Percentiles rank a stretch among this genome's conserved stretches.
Evolutionary conservation across 352 stramenopile genomes (phyloP).

Genomic region (Globisporangium uncinulatum): DNA sequence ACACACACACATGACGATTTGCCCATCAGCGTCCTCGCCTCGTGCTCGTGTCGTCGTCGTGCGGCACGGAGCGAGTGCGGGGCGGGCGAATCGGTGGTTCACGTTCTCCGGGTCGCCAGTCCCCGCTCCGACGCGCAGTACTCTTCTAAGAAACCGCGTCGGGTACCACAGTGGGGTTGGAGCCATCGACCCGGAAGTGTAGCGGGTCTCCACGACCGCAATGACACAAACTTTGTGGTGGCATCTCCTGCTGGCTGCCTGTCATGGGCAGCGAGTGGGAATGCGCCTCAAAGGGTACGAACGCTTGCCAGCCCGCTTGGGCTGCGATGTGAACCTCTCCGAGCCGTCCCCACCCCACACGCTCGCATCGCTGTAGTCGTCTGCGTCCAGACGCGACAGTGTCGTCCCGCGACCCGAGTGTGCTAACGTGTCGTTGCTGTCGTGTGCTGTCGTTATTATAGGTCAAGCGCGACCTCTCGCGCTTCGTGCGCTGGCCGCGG

Average conservation of each 20-base stretch:
- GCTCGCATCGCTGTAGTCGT: background rate
- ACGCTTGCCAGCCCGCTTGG: slow-evolving; percentile 11
- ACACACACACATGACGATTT: slow-evolving; percentile 3
- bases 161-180: slow-evolving; percentile 3
- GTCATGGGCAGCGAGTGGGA: background rate
- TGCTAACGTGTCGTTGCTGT: slow-evolving; percentile 8
- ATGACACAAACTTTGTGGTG: slow-evolving; percentile 91
- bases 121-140: slow-evolving; percentile 4
- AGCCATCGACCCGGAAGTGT: slow-evolving; percentile 32
- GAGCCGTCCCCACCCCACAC: background rate
- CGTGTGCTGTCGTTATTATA: slow-evolving; percentile 23
- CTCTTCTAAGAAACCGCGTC: background rate
- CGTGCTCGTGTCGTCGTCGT: background rate
- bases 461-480: slow-evolving; percentile 95
- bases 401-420: background rate
- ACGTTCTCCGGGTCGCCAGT: slow-evolving; percentile 13
- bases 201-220: slow-evolving; percentile 88
- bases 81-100: slow-evolving; percentile 10
- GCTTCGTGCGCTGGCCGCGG: slow-evolving; percentile 98
- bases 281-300: slow-evolving; percentile 74
- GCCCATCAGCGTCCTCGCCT: background rate
- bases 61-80: background rate
- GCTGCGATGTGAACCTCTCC: slow-evolving; percentile 10
- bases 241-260: slow-evolving; percentile 21
- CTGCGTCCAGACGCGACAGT: no score